phyloP scores from a whole-genome alignment of 805 yeast genomes.

The Suhomyces emberorum region DNA sequence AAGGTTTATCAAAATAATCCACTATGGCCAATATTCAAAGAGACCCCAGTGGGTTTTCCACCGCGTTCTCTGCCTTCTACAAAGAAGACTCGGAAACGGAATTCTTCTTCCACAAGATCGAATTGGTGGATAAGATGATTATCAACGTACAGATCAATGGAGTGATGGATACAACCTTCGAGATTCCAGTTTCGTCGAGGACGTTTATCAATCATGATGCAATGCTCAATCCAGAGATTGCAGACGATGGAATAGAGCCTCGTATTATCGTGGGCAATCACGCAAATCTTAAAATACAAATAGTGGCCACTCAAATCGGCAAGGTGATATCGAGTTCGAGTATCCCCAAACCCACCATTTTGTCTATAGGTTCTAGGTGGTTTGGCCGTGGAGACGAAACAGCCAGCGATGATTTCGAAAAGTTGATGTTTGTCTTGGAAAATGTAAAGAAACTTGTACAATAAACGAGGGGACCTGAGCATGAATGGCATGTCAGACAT shows the following conservation, averaged over 20 bases:
- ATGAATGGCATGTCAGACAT: neutral
- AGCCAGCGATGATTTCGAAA: conserved; percentile 40
- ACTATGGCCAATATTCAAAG: neutral
- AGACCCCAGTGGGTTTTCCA: conserved; percentile 11
- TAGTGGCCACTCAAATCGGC: conserved; percentile 50
- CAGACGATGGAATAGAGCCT: conserved; percentile 41
- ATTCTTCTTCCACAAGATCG: conserved; percentile 23
- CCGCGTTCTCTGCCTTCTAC: conserved; percentile 5
- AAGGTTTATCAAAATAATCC: too few species aligned
- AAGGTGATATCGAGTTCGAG: conserved; percentile 30
- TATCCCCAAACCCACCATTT: conserved; percentile 37
- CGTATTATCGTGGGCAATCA: conserved; percentile 46
- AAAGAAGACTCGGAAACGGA: conserved; percentile 5
- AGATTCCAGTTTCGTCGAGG: conserved; percentile 20
- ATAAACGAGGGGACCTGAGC: neutral
- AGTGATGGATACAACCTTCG: conserved; percentile 49
- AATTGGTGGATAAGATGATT: conserved; percentile 37
- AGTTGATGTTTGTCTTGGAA: conserved; percentile 42
- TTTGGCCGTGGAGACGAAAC: conserved; percentile 37
- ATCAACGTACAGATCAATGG: conserved; percentile 42
- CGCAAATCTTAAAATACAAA: conserved; percentile 44
- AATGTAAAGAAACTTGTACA: conserved; percentile 8
- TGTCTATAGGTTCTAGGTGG: conserved; percentile 47
- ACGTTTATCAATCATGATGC: conserved; percentile 13
- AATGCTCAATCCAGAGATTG: conserved; percentile 9